A percentile compares a stretch with the other conserved stretches of the same genome.
phyloP scores from a whole-genome alignment of 148 eudicot genomes.

The Arctostaphylos glauca region DNA sequence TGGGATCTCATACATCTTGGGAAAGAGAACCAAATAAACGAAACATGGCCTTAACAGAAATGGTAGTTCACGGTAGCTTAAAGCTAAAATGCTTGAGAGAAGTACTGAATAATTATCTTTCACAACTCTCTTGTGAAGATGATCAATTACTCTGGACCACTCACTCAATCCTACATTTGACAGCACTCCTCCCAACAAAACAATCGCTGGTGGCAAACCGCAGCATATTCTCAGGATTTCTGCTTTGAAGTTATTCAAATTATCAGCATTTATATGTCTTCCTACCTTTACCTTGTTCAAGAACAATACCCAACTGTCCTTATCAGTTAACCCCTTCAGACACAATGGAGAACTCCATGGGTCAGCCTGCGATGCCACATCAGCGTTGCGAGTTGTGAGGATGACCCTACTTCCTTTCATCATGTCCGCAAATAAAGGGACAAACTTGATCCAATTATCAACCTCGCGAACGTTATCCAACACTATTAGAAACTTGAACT shows the following conservation, averaged over 20 bases:
- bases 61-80: slow-evolving; percentile 41
- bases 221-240: neutral
- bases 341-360: neutral
- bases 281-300: neutral
- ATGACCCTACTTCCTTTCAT: neutral
- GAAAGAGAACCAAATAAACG: slow-evolving; percentile 46
- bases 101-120: neutral
- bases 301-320: neutral
- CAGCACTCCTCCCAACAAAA: neutral
- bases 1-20: slow-evolving; percentile 34
- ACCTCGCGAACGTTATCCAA: neutral
- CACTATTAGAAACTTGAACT: neutral
- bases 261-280: neutral
- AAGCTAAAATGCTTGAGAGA: slow-evolving; percentile 12
- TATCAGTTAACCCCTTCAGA: neutral
- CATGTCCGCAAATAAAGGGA: neutral
- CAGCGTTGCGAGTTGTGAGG: neutral
- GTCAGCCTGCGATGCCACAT: neutral
- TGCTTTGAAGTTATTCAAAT: neutral
- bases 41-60: slow-evolving; percentile 34
- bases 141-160: neutral
- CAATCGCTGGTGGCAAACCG: neutral
- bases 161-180: neutral
- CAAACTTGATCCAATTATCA: neutral
- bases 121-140: neutral